Percentiles rank a stretch among this genome's conserved stretches.
Conservation (phyloP, 225 moss, liverwort and hornwort species). For the Pseudisothecium myosuroides region DNA sequence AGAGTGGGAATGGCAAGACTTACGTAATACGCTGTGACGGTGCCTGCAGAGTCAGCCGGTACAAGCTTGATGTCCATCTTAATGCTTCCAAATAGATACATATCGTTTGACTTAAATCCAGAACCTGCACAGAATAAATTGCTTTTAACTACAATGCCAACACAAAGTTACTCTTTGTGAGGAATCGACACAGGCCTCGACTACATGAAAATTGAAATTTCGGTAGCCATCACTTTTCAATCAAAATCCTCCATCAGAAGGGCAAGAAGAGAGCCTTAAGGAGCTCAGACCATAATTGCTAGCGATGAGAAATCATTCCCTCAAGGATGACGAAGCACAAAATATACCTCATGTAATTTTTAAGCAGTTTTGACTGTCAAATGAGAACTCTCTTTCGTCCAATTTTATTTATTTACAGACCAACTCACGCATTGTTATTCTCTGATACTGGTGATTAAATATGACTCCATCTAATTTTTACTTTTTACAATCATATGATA, state of each 20-base stretch:
- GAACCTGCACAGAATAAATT: slow-evolving; percentile 9
- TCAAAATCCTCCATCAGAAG: background rate
- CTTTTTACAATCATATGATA: background rate
- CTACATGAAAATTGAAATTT: background rate
- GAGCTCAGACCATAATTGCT: background rate
- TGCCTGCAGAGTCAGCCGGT: slow-evolving; percentile 42
- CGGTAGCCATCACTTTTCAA: background rate
- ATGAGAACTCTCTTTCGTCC: background rate
- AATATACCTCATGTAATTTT: background rate
- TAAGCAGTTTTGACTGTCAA: background rate
- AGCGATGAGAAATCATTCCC: background rate
- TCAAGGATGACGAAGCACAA: background rate
- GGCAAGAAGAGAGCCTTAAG: background rate
- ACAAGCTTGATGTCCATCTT: slow-evolving; percentile 58
- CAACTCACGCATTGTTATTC: background rate
- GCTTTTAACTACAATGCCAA: background rate
- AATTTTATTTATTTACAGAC: background rate
- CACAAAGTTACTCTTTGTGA: background rate
- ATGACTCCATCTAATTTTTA: too few species aligned
- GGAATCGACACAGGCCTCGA: background rate
- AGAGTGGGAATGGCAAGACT: background rate
- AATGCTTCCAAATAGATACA: slow-evolving; percentile 40
- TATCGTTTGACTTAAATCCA: slow-evolving; percentile 35
- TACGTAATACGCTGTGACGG: slow-evolving; percentile 53
- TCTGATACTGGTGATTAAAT: background rate